Percentiles rank a stretch among this genome's conserved stretches.
These are phyloP conservation scores for Melampsora americana DNA, from an alignment of 1,284 basidiomycete species.

Conservation along the genomic window DNA sequence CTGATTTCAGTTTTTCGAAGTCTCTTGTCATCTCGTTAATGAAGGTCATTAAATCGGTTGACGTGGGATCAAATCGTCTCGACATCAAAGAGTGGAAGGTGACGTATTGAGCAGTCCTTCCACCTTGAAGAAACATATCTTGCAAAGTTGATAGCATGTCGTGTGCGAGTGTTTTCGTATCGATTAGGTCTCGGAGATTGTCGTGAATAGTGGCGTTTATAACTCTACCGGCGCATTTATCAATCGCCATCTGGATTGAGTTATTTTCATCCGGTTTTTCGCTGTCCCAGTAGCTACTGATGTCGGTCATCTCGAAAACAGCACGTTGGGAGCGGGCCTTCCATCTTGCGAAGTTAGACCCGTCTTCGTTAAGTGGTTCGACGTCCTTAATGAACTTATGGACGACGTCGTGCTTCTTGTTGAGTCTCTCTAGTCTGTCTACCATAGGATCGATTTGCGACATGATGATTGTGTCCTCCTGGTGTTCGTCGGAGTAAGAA, in stretches of 20 bases:
- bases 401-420: too few relatives aligned
- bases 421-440: too few relatives aligned
- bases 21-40: neutral
- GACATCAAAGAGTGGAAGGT: neutral
- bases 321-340: too few relatives aligned
- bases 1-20: neutral
- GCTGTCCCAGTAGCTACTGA: neutral
- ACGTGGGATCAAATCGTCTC: neutral
- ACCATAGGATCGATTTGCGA: too few relatives aligned
- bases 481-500: too few relatives aligned
- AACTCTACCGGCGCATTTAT: neutral
- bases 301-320: too few relatives aligned
- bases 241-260: neutral
- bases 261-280: neutral
- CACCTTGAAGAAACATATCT: neutral
- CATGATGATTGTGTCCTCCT: too few relatives aligned
- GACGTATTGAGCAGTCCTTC: neutral
- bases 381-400: too few relatives aligned
- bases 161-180: neutral
- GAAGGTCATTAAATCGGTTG: neutral
- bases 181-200: neutral
- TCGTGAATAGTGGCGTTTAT: neutral
- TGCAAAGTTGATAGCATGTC: neutral
- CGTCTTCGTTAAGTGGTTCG: too few relatives aligned
- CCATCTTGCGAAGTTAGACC: too few relatives aligned